These are phyloP conservation scores for Pseudogymnoascus sp. DNA, from an alignment of 2,329 filamentous ascomycete genomes.

Conservation along the genomic window DNA sequence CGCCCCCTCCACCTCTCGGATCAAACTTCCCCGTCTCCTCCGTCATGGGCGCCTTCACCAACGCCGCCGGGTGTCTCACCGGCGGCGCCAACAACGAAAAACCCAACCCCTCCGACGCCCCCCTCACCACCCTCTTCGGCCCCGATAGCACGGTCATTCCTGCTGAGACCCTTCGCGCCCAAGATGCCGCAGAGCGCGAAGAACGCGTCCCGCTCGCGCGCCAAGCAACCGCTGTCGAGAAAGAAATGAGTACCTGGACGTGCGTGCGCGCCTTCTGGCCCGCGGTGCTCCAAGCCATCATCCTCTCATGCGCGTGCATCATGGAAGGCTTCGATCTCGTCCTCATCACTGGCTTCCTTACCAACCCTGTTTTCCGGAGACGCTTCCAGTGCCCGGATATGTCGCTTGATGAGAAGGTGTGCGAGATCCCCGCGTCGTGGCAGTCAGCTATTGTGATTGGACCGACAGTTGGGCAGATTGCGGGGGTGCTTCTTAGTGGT, in stretches of 20 bases:
- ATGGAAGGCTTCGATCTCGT: conserved; percentile 5
- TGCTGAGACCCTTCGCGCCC: not conserved
- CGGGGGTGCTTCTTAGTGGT: conserved; percentile 37
- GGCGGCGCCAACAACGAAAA: not conserved
- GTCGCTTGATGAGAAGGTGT: not conserved
- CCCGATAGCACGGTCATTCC: not conserved
- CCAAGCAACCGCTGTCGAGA: not conserved
- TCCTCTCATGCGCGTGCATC: conserved; percentile 1
- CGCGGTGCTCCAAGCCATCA: not conserved
- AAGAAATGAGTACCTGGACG: not conserved
- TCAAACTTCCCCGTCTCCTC: not conserved
- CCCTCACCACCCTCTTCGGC: not conserved
- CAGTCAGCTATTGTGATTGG: conserved; percentile 19
- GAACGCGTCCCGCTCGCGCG: conserved; percentile 2
- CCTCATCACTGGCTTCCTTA: not conserved
- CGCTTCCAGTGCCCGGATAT: not conserved
- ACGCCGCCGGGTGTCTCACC: not conserved
- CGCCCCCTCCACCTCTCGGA: not conserved
- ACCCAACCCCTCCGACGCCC: not conserved
- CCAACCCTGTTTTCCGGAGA: not conserved
- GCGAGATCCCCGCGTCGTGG: conserved; percentile 17
- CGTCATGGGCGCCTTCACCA: not conserved
- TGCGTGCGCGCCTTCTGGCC: not conserved
- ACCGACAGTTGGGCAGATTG: conserved; percentile 26
- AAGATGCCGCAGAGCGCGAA: not conserved